Base-by-base conservation (phyloP, 352 stramenopile genomes). In the Thalassiosira ordinaria region DNA sequence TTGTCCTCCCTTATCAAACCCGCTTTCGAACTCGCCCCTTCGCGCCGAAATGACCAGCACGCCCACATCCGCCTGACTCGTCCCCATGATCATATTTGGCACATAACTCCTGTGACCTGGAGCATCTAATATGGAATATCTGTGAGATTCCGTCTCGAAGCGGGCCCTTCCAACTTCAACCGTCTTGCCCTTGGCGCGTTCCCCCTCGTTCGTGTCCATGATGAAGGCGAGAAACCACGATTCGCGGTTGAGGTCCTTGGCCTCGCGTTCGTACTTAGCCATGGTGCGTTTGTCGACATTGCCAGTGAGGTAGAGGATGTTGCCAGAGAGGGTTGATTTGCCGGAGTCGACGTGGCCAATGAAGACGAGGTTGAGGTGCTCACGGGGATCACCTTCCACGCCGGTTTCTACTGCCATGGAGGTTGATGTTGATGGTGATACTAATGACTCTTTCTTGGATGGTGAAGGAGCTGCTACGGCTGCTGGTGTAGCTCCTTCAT, bases 311-410 rank as follows among this genome's bases (percentile, higher is more conserved):
- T 9, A 9, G 37, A 47, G 37, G 37, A 47, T 9, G 37, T 16
- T 9, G 37, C 37, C 37, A 9, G 37, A 9, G 37, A 47, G 37
- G 37, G 37, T 47, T 47, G 37, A 47, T 47, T 47, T 47, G 37
- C 37, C 37, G 37, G 37, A 9, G 37, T 47, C 37, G 9, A 47
- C 37, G 37, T 47, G 37, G 37, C 37, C 37, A 9, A 47, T 9
- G 37, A 47, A 9, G 8, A 47, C 37, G 9, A 47, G 37, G 37
- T 99, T 99, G 74, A 99, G 88, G 84, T 99, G 97, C 76, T 99
- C 96, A 47, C 97, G 93, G 26, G 96, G 96, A 89, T 99, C 96
- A 70, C 97, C 95, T 73, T 98, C 90, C 4, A 74, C 59, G 16
- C 59, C 53, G 57, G n/a, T n/a, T n/a, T 72, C 44, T 66, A 75